phyloP scores from a whole-genome alignment of 2,329 filamentous ascomycete genomes.

The Pseudogymnoascus sp. region DNA sequence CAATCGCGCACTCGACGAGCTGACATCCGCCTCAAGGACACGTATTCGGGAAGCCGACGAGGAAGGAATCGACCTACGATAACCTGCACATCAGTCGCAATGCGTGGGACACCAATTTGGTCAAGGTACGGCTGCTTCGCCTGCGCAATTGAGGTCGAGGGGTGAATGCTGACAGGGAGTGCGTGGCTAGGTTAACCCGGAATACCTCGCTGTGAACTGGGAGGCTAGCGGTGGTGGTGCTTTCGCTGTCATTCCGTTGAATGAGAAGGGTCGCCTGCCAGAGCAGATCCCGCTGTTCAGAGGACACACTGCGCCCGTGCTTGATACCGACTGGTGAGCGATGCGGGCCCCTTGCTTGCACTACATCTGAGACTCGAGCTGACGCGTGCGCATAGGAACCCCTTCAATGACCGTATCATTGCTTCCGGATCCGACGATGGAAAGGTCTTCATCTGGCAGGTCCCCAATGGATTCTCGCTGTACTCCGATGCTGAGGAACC shows the following conservation, averaged over 20 bases:
- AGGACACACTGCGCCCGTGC: constrained; percentile 87
- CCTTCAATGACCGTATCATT: constrained; percentile 88
- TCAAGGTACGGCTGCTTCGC: constrained; percentile 60
- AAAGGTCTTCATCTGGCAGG: constrained; percentile 95
- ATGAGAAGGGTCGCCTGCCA: constrained; percentile 81
- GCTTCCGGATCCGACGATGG: constrained; percentile 94
- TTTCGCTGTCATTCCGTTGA: constrained; percentile 88
- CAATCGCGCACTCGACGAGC: constrained; percentile 10
- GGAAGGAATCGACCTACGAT: constrained; percentile 98
- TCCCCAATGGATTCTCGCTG: constrained; percentile 79
- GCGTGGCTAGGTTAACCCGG: constrained; percentile 68
- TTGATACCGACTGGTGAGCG: constrained; percentile 90
- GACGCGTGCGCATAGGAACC: constrained; percentile 57
- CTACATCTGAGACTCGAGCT: constrained; percentile 8
- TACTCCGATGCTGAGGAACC: constrained; percentile 79
- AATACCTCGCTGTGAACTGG: constrained; percentile 98
- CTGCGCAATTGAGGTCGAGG: not conserved
- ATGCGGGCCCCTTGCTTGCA: constrained; percentile 12
- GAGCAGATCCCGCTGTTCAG: constrained; percentile 92
- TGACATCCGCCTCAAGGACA: constrained; percentile 55
- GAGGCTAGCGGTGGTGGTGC: constrained; percentile 91
- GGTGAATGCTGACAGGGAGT: constrained; percentile 18
- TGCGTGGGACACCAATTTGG: constrained; percentile 97
- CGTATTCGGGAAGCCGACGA: constrained; percentile 91
- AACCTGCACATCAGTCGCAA: constrained; percentile 95